Percentiles rank a stretch among this genome's conserved stretches.
Conservation (phyloP, 768 basidiomycete species). For the Lyophyllum atratum region DNA sequence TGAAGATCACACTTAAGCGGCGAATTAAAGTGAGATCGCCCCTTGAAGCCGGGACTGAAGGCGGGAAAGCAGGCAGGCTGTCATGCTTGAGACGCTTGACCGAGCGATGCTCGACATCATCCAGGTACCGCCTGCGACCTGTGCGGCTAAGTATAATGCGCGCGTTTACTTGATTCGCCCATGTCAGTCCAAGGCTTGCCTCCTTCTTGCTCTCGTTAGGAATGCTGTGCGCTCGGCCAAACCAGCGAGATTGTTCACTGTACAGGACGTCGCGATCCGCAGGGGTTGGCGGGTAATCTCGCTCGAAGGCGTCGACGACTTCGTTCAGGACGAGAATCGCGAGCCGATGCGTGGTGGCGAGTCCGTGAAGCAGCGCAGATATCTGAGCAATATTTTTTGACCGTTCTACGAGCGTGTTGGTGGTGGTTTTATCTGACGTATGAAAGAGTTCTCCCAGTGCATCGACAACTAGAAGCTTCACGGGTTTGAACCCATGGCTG, state of each 20-base stretch:
- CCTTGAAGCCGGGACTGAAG: neutral
- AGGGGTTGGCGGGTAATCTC: constrained; percentile 19
- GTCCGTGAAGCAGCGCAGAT: constrained; percentile 65
- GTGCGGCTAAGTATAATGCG: constrained; percentile 85
- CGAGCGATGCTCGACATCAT: constrained; percentile 27
- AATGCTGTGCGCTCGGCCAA: constrained; percentile 62
- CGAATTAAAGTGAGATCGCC: constrained; percentile 61
- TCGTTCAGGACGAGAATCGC: constrained; percentile 89
- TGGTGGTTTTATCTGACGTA: constrained; percentile 56
- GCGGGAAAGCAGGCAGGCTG: neutral
- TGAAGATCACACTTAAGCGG: constrained; percentile 78
- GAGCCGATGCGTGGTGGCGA: constrained; percentile 64
- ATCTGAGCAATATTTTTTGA: constrained; percentile 70
- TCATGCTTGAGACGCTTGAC: constrained; percentile 29
- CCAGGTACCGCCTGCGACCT: constrained; percentile 59
- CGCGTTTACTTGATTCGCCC: constrained; percentile 91
- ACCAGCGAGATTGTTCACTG: constrained; percentile 74
- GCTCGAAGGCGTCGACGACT: constrained; percentile 76
- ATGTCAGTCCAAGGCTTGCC: constrained; percentile 83
- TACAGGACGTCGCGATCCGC: constrained; percentile 53
- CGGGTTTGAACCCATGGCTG: constrained; percentile 46
- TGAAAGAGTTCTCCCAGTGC: constrained; percentile 87
- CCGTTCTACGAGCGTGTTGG: constrained; percentile 68
- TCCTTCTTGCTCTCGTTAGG: constrained; percentile 69
- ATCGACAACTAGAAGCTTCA: constrained; percentile 85